Conservation (phyloP, 768 basidiomycete genomes). For the Mycena capillaripes region DNA sequence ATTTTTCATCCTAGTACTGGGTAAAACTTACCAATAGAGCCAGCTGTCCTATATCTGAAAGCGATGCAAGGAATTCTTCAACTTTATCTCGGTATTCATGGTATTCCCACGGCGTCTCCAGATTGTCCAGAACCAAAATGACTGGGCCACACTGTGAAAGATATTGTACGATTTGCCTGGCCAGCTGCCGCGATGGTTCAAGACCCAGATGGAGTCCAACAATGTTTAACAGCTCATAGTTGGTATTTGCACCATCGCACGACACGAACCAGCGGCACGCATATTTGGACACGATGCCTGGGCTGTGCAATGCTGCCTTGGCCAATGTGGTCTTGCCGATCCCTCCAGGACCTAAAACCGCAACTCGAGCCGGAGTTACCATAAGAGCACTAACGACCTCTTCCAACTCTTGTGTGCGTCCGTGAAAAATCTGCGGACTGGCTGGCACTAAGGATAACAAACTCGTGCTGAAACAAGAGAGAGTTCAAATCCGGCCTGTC, state of each 20-base stretch:
- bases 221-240: neutral
- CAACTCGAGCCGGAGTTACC: neutral
- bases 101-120: neutral
- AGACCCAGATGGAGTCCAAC: neutral
- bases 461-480: neutral
- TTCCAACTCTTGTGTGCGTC: neutral
- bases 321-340: neutral
- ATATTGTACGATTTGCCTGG: neutral
- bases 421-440: neutral
- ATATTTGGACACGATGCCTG: neutral
- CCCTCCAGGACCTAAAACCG: neutral
- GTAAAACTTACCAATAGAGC: neutral
- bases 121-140: neutral
- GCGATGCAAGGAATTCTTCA: neutral
- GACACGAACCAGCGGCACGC: neutral
- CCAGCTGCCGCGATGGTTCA: neutral
- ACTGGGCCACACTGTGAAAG: neutral
- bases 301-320: neutral
- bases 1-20: neutral
- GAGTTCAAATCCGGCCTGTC: neutral
- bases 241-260: neutral
- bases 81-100: neutral
- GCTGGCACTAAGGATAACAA: neutral
- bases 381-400: neutral
- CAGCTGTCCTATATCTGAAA: neutral